These are phyloP conservation scores for Komagataella kurtzmanii DNA, from an alignment of 805 yeast genomes.

Conservation along the genomic window DNA sequence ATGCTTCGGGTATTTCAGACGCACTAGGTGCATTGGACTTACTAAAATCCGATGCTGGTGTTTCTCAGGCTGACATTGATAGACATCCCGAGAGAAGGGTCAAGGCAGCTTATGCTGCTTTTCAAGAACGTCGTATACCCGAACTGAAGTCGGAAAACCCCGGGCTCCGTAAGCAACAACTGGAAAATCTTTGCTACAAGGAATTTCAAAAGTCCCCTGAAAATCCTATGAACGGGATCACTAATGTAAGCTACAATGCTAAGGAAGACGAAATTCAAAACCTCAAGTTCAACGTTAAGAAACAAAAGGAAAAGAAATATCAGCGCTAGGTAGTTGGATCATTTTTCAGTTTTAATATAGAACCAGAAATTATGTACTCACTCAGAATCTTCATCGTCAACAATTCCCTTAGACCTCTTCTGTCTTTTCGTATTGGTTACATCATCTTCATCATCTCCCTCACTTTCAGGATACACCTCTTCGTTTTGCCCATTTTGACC, in stretches of 20 bases:
- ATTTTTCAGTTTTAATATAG: background rate
- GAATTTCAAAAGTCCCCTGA: conserved; percentile 74
- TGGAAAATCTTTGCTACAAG: conserved; percentile 59
- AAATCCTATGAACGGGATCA: conserved; percentile 75
- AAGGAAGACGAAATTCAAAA: conserved; percentile 34
- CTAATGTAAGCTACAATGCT: conserved; percentile 53
- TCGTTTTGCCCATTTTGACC: conserved; percentile 4
- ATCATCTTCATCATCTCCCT: conserved; percentile 3
- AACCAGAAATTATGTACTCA: background rate
- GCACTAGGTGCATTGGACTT: conserved; percentile 70
- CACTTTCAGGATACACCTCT: conserved; percentile 3
- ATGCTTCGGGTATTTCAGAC: conserved; percentile 65
- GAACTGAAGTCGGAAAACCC: conserved; percentile 65
- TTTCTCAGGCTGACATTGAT: conserved; percentile 50
- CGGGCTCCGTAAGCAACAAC: conserved; percentile 68
- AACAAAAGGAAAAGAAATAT: conserved; percentile 16
- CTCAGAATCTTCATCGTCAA: conserved; percentile 10
- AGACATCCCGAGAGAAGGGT: conserved; percentile 85
- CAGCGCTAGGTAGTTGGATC: conserved; percentile 11
- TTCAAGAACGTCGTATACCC: conserved; percentile 58
- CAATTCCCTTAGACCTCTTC: conserved; percentile 5
- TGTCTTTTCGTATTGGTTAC: background rate
- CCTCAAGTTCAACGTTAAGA: conserved; percentile 13
- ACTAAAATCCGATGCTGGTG: conserved; percentile 43
- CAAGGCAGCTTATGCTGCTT: conserved; percentile 67